phyloP scores from a whole-genome alignment of 306 rosid species.

The Astragalus membranaceus region DNA sequence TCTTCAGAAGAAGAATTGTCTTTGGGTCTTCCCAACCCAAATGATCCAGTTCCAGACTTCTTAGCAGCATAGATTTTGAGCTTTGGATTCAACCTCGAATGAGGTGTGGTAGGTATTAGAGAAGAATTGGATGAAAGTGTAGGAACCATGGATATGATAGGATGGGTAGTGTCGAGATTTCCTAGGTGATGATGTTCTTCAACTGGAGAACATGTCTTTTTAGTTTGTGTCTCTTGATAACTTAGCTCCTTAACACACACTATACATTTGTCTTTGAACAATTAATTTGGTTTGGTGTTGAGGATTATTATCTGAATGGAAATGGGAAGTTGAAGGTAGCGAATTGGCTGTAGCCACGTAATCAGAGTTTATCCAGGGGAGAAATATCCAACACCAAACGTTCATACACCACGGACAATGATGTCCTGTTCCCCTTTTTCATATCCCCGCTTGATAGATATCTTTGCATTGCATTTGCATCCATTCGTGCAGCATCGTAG shows the following conservation, averaged over 20 bases:
- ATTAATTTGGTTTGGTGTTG: neutral
- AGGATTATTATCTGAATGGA: slow-evolving; percentile 44
- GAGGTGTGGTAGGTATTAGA: slow-evolving; percentile 44
- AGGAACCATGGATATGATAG: slow-evolving; percentile 51
- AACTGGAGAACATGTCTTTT: neutral
- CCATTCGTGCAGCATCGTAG: neutral
- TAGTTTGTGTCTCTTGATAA: neutral
- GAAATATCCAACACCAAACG: slow-evolving; percentile 36
- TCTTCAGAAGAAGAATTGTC: slow-evolving; percentile 29
- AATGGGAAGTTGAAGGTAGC: slow-evolving; percentile 19
- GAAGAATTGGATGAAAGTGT: slow-evolving; percentile 66
- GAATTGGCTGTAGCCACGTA: slow-evolving; percentile 59
- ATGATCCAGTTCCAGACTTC: slow-evolving; percentile 41
- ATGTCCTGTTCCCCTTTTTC: neutral
- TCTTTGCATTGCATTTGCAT: neutral
- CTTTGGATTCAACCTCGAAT: slow-evolving; percentile 32
- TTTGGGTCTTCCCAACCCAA: slow-evolving; percentile 53
- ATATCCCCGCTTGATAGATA: neutral
- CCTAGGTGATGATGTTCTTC: slow-evolving; percentile 7
- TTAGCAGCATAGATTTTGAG: slow-evolving; percentile 53
- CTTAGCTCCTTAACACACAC: neutral
- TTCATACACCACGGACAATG: slow-evolving; percentile 21
- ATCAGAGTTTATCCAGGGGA: slow-evolving; percentile 37
- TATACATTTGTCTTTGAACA: neutral
- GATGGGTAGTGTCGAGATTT: neutral